These are phyloP conservation scores for Populus hybrid DNA, from an alignment of 441 rosid species.

Conservation along the genomic window DNA sequence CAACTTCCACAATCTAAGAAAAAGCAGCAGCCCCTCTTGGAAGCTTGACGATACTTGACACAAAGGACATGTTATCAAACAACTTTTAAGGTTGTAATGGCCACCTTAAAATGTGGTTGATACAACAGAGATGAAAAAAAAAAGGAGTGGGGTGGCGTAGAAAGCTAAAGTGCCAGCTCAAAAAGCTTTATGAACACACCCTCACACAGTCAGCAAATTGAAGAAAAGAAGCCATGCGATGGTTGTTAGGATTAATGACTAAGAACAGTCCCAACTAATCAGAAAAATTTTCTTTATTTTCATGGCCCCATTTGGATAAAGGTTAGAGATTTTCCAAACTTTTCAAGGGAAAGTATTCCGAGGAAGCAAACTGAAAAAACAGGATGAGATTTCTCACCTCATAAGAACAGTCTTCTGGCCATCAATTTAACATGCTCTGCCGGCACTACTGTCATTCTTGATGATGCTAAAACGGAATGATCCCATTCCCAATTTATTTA, in stretches of 20 bases:
- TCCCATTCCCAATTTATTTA: not conserved
- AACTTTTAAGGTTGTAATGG: not conserved
- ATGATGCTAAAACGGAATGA: not conserved
- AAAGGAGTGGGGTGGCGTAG: slow-evolving; percentile 8
- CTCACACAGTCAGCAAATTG: not conserved
- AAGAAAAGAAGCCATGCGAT: not conserved
- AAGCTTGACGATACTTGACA: not conserved
- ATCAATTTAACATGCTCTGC: not conserved
- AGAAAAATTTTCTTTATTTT: not conserved
- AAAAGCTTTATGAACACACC: slow-evolving; percentile 30
- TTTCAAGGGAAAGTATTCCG: not conserved
- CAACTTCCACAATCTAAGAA: not conserved
- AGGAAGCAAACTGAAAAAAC: not conserved
- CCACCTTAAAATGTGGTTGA: not conserved
- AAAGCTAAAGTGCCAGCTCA: slow-evolving; percentile 41
- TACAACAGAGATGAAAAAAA: not conserved
- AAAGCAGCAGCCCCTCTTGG: not conserved
- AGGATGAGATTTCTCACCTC: not conserved
- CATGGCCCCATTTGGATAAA: not conserved
- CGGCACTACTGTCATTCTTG: not conserved
- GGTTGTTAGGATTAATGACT: not conserved
- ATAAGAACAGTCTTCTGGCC: not conserved
- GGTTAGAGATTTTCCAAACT: not conserved
- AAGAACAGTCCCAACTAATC: slow-evolving; percentile 12
- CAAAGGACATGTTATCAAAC: not conserved